Conservation (phyloP, 2,329 filamentous ascomycete species). For the Fusarium gaditjirri region DNA sequence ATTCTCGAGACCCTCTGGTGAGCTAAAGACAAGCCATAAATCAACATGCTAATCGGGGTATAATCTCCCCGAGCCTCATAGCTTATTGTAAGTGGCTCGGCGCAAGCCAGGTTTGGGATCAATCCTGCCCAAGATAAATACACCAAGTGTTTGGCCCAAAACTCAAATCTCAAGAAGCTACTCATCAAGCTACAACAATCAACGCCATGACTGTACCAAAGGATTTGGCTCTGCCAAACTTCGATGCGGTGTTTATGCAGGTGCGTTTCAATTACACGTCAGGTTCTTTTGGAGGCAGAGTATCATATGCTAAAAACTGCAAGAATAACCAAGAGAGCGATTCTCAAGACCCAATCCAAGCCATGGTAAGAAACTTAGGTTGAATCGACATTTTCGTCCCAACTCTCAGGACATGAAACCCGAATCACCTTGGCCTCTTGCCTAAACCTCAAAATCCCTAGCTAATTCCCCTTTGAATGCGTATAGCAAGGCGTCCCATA, state of each 20-base stretch:
- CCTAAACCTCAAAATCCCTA: rapidly evolving
- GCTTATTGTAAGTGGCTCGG: neutral
- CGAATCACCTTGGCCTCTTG: rapidly evolving
- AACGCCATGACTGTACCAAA: neutral
- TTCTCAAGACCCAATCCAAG: neutral
- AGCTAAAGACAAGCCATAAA: neutral
- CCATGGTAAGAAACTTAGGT: neutral
- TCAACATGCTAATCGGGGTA: neutral
- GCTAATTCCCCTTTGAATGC: rapidly evolving
- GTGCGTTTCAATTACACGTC: neutral
- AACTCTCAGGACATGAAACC: rapidly evolving
- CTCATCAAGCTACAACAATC: rapidly evolving
- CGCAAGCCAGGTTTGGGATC: rapidly evolving
- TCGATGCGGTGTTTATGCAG: neutral
- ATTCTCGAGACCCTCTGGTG: neutral
- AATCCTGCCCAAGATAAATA: neutral
- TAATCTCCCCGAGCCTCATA: neutral
- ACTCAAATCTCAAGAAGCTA: rapidly evolving
- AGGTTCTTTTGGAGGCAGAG: neutral
- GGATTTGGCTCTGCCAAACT: neutral
- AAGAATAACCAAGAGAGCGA: neutral
- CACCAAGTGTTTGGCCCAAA: rapidly evolving
- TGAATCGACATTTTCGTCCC: no score
- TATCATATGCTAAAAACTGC: neutral
- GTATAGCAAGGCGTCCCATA: neutral